phyloP scores from a whole-genome alignment of 2,329 filamentous ascomycete genomes.

The Phaeomoniella chlamydospora region DNA sequence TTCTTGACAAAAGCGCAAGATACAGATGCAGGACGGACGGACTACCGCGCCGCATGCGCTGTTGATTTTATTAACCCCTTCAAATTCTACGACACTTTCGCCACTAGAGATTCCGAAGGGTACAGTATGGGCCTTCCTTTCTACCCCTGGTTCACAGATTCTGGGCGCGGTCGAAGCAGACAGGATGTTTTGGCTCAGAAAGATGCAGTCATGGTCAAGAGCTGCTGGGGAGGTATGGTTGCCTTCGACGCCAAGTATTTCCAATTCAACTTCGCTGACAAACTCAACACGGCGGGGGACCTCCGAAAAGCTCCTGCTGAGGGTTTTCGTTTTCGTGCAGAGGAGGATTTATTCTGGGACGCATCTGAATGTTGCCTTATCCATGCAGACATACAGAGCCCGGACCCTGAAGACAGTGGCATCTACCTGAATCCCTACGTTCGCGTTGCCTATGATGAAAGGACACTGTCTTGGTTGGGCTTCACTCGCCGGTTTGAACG shows the following conservation, averaged over 20 bases:
- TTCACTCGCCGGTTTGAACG: constrained; percentile 51
- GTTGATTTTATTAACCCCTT: constrained; percentile 62
- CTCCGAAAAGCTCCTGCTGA: constrained; percentile 11
- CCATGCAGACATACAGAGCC: constrained; percentile 31
- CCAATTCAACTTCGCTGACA: constrained; percentile 13
- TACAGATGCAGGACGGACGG: constrained; percentile 30
- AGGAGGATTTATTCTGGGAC: constrained; percentile 45
- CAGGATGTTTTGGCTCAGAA: constrained; percentile 45
- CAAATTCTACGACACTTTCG: constrained; percentile 67
- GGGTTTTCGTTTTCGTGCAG: constrained; percentile 38
- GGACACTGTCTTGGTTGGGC: constrained; percentile 43
- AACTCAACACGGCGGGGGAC: constrained; percentile 3
- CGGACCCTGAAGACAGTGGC: constrained; percentile 31
- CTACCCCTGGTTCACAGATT: constrained; percentile 54
- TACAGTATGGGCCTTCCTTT: constrained; percentile 55
- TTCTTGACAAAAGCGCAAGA: constrained; percentile 42
- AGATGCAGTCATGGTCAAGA: constrained; percentile 50
- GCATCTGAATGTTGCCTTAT: constrained; percentile 51
- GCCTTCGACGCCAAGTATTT: constrained; percentile 32
- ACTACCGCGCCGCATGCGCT: constrained; percentile 57
- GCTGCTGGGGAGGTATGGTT: constrained; percentile 67
- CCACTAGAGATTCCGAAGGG: constrained; percentile 55
- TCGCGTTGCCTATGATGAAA: constrained; percentile 51
- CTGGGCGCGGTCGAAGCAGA: constrained; percentile 37
- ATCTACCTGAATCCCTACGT: constrained; percentile 66